These are phyloP conservation scores for Polyporus tsugae DNA, from an alignment of 1,284 basidiomycete species.

Conservation along the genomic window DNA sequence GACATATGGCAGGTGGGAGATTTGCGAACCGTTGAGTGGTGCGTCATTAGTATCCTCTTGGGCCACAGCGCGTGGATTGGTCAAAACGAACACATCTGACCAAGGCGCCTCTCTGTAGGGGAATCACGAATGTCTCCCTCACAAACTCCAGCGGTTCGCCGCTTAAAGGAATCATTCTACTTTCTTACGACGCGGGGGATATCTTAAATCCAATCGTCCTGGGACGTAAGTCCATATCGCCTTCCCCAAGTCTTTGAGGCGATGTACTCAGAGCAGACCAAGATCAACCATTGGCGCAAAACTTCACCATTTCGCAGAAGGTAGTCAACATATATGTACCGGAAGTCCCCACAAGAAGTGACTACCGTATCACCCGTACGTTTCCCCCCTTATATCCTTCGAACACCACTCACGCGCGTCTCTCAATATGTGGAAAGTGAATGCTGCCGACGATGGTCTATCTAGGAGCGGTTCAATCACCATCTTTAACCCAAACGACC, in stretches of 20 bases:
- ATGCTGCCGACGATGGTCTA: neutral
- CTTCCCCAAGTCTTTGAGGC: neutral
- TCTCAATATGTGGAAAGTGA: neutral
- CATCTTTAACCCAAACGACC: constrained; percentile 9
- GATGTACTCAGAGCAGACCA: neutral
- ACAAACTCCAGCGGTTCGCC: neutral
- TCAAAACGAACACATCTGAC: neutral
- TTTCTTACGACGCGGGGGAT: constrained; percentile 1
- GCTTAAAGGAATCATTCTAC: neutral
- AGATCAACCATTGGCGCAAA: constrained; percentile 5
- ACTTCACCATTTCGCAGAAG: constrained; percentile 3
- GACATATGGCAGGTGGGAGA: neutral
- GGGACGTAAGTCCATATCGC: neutral
- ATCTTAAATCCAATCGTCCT: neutral
- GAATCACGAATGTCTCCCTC: neutral
- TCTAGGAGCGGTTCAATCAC: neutral
- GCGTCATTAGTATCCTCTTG: neutral
- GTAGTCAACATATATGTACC: constrained; percentile 13
- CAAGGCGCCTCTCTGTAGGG: neutral
- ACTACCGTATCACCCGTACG: constrained; percentile 7
- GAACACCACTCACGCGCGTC: neutral
- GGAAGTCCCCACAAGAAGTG: constrained; percentile 5
- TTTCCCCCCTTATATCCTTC: neutral
- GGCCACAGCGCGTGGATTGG: neutral
- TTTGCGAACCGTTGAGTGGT: neutral